Percentiles rank a stretch among this genome's conserved stretches.
Conservation (phyloP, 768 basidiomycete genomes). For the Pisolithus tinctorius region DNA sequence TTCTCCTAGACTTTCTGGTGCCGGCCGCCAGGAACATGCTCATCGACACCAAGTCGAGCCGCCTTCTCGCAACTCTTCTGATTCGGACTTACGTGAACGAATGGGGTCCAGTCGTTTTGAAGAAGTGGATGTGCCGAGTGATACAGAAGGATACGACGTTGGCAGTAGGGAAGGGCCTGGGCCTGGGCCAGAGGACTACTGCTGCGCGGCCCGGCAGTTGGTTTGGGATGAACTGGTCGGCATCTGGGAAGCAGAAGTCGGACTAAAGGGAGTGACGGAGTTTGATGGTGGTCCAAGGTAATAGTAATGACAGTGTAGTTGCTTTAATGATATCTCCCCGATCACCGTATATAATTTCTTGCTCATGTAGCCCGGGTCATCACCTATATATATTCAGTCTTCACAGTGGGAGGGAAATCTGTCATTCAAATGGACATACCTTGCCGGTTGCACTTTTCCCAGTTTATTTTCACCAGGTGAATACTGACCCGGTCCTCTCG, state of each 20-base stretch:
- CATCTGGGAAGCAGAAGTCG: slow-evolving; percentile 12
- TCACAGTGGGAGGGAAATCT: too few species aligned
- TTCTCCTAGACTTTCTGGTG: slow-evolving; percentile 18
- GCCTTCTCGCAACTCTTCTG: slow-evolving; percentile 34
- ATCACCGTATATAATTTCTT: too few species aligned
- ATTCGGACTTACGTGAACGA: slow-evolving; percentile 41
- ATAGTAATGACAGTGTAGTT: neutral
- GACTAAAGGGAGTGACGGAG: slow-evolving; percentile 6
- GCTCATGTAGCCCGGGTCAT: too few species aligned
- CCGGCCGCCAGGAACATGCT: neutral
- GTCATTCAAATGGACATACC: too few species aligned
- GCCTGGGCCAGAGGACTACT: slow-evolving; percentile 16
- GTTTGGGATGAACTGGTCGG: slow-evolving; percentile 29
- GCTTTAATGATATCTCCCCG: neutral
- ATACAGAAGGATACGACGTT: slow-evolving; percentile 58
- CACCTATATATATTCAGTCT: too few species aligned
- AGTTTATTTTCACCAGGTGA: too few species aligned
- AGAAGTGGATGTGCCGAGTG: slow-evolving; percentile 65
- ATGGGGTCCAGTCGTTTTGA: slow-evolving; percentile 47
- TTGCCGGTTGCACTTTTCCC: too few species aligned
- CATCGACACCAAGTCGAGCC: slow-evolving; percentile 11
- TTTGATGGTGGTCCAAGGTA: neutral
- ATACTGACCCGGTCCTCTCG: too few species aligned
- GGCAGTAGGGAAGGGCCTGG: slow-evolving; percentile 13
- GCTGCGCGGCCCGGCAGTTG: slow-evolving; percentile 27